Conservation (phyloP, 331 rosid genomes). For the Quercus lobata region DNA sequence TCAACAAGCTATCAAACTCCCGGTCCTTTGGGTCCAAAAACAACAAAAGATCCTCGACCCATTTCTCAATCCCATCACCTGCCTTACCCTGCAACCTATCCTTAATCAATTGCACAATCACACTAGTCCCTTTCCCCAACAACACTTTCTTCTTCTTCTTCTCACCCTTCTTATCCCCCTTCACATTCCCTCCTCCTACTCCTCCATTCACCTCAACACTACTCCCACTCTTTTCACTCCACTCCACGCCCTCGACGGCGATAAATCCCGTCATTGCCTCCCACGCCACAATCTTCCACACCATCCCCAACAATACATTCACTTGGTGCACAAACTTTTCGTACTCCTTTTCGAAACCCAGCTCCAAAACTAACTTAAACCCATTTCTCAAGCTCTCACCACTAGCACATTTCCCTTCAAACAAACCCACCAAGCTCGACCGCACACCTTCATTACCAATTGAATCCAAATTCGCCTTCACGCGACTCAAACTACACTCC, state of each 20-base stretch:
- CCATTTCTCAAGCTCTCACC: constrained; percentile 36
- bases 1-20: constrained; percentile 47
- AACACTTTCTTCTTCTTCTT: constrained; percentile 80
- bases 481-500: constrained; percentile 50
- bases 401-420: constrained; percentile 45
- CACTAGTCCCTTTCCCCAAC: constrained; percentile 73
- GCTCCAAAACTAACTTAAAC: constrained; percentile 32
- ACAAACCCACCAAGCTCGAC: constrained; percentile 36
- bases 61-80: constrained; percentile 27
- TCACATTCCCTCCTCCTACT: constrained; percentile 36
- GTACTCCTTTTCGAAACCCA: constrained; percentile 40
- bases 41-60: constrained; percentile 41
- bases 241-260: constrained; percentile 52
- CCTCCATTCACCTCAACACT: constrained; percentile 41
- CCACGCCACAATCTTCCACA: constrained; percentile 80
- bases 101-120: constrained; percentile 59
- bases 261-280: constrained; percentile 50
- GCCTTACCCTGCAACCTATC: constrained; percentile 46
- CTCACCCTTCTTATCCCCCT: constrained; percentile 52
- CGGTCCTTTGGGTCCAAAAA: constrained; percentile 52
- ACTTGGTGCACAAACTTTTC: constrained; percentile 55
- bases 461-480: constrained; percentile 29
- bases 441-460: constrained; percentile 21
- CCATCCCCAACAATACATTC: constrained; percentile 41
- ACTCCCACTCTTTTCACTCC: constrained; percentile 35